Evolutionary conservation across 805 yeast genomes (phyloP).

Genomic region (Starmerella scarabaei): DNA sequence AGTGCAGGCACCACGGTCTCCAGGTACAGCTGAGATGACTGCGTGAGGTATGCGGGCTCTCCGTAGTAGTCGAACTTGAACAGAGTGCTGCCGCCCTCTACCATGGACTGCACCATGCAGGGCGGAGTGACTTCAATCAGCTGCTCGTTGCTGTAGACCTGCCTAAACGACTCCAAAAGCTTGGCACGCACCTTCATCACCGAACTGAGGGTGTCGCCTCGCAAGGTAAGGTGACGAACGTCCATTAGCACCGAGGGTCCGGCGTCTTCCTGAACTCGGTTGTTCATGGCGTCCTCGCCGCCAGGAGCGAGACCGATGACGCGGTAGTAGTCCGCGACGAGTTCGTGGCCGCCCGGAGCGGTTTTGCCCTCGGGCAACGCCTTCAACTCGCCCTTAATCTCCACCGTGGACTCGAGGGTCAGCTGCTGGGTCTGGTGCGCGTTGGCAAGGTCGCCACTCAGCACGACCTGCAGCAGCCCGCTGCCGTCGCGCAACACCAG

Average conservation of each 20-base stretch:
- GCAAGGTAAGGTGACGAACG: constrained; percentile 86
- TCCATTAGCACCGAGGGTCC: constrained; percentile 89
- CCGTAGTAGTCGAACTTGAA: constrained; percentile 91
- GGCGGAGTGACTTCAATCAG: constrained; percentile 94
- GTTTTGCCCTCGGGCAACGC: constrained; percentile 89
- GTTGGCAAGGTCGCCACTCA: constrained; percentile 82
- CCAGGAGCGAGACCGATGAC: constrained; percentile 88
- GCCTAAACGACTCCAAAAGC: constrained; percentile 59
- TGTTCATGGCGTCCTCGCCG: constrained; percentile 90
- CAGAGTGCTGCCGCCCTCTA: constrained; percentile 96
- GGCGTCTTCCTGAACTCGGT: constrained; percentile 84
- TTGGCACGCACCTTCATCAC: constrained; percentile 91
- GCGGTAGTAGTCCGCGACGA: constrained; percentile 79
- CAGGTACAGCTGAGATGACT: constrained; percentile 89
- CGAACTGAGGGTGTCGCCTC: constrained; percentile 89
- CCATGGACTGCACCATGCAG: constrained; percentile 99
- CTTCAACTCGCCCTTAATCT: constrained; percentile 66
- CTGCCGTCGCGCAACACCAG: constrained; percentile 90
- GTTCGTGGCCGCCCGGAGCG: constrained; percentile 96
- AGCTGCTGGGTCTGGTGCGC: constrained; percentile 74
- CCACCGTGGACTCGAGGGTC: constrained; percentile 77
- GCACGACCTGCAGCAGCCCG: constrained; percentile 76
- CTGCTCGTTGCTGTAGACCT: constrained; percentile 60
- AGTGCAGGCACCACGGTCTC: constrained; percentile 93
- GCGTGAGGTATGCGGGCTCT: constrained; percentile 91